Evolutionary conservation across 768 basidiomycete genomes (phyloP), one percentile per base, ranked within the genome.

Genomic region (Kwoniella dejecticola): DNA sequence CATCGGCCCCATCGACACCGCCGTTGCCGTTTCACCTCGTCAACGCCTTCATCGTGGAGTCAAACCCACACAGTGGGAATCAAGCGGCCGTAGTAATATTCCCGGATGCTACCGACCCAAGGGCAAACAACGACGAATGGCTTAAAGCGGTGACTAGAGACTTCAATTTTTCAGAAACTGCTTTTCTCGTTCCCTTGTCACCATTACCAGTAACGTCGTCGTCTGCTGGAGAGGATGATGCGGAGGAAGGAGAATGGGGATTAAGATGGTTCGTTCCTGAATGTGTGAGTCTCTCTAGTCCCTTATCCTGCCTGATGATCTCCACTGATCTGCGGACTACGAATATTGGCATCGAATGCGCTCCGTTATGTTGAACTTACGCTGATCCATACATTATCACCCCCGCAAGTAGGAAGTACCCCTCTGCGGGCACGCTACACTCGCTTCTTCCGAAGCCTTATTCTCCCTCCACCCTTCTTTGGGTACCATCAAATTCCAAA

Each of bases 41-140:
- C 53, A 72, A 72, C 68, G 68, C 71, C 8, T 69, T 72, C 53
- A 47, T 66, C 4, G 46, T 60, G 40, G 38, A 54, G 19, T 33
- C 26, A n/a, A 53, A 55, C 29, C 56, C 60, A 5, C 57, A 66
- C 30, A 58, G 67, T 1, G 71, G 71, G 0, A 72, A 69, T 49
- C 71, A 69, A 62, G 67, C 67, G 23, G 57, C 71, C n/a, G 64
- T 72, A 4, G 68, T 72, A 15, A 2, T 72, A 3, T 63, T 72
- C 19, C 42, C 50, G 4, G 23, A 17, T 29, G 26, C 52, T 6
- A 1, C 41, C 1, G 60, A 66, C 26, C 41, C 56, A n/a, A 38
- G 61, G 17, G 23, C 41, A 1, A 21, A 12, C 1, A 60, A 72
- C 29, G 63, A 64, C 23, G 57, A 60, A 23, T 72, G 52, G 53